Percentiles rank a stretch among this genome's conserved stretches.
These are phyloP conservation scores for Carex parvula DNA, from an alignment of 176 grass and related monocot species.

Conservation along the genomic window DNA sequence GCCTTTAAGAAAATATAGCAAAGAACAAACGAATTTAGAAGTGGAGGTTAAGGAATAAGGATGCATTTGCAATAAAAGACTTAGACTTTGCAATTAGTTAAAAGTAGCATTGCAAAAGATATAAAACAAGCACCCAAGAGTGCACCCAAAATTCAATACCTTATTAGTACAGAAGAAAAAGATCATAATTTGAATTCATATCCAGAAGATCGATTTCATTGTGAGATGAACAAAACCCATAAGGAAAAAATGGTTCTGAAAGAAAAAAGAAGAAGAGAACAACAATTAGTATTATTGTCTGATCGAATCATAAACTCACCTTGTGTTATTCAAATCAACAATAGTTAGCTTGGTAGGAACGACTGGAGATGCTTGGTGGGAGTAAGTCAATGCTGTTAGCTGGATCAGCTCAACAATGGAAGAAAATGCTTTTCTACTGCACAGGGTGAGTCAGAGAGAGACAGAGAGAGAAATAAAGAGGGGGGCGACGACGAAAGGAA, in stretches of 20 bases:
- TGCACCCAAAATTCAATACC: background rate
- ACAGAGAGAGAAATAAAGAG: background rate
- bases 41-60: background rate
- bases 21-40: too few species aligned
- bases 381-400: constrained; percentile 25
- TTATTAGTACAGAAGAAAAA: background rate
- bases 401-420: constrained; percentile 21
- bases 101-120: background rate
- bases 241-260: background rate
- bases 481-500: background rate
- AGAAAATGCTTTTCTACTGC: background rate
- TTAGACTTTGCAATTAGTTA: background rate
- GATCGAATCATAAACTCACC: constrained; percentile 5
- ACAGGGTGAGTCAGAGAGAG: background rate
- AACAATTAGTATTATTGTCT: background rate
- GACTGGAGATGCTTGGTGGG: constrained; percentile 8
- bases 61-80: background rate
- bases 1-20: background rate
- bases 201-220: background rate
- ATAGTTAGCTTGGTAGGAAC: constrained; percentile 15
- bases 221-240: background rate
- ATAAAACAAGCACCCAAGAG: background rate
- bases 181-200: background rate
- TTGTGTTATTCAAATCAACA: constrained; percentile 21
- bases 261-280: background rate